Base-by-base conservation (phyloP, 129 eudicot genomes). In the Arctium minus region DNA sequence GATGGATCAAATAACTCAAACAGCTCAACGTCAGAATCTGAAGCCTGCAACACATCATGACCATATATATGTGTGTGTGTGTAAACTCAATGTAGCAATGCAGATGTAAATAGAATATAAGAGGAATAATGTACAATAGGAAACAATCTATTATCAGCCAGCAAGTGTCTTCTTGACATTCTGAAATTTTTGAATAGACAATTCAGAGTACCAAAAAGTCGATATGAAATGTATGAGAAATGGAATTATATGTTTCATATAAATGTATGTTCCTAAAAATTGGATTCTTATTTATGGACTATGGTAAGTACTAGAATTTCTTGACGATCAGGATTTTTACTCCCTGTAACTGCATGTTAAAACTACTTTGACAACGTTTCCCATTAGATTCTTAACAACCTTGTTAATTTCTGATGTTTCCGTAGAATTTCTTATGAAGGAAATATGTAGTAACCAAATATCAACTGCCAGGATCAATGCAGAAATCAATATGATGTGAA, bases 1-100 rank as follows among this genome's bases (percentile, higher is more conserved):
- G 97, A 85, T 82, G 97, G 97, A 87, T 95, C 97, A 32, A 88
- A 87, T 84, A 95, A 73, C 80, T 90, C 87, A 75, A 88, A 86
- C 79, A 84, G 89, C 77, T 86, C 87, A 39, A 65, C 4, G 13
- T 79, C 90, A 76, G 93, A 84, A 92, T 84, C 90, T 3, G 89
- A 80, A 64, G 82, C 92, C 98, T 95, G 94, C 86, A 83, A 72
- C 13, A 50, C 64, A 77, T 33, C 13, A 81, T 40, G 40, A 42
- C 15, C 4, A 65, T 4, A 17, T 56, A 15, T 56, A 56, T 15
- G 4, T 56, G 6, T 50, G 2, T 44, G 2, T 46, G 3, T 46
- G 13, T 11, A 60, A 68, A 31, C 50, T 48, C 60, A 46, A 9
- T 77, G 77, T 22, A 42, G 56, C 72, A 75, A 36, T n/a, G 39